Base-by-base conservation (phyloP, 2,329 filamentous ascomycete species). In the Claviceps capensis region DNA sequence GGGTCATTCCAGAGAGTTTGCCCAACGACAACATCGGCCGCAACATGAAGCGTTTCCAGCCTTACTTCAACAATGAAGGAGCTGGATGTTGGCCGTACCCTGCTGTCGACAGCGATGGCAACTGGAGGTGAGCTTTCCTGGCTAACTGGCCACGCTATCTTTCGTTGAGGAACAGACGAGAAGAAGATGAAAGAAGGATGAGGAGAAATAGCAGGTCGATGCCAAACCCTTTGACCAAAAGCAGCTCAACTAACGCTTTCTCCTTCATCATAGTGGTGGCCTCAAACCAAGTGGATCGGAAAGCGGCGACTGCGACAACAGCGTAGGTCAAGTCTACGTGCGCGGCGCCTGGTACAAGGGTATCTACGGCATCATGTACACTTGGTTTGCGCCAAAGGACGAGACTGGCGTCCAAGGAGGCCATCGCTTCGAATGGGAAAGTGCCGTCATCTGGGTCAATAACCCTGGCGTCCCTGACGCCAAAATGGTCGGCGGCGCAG, bases 21-120 rank as follows among this genome's bases (percentile, higher is more conserved):
- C 26, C 44, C 26, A 17, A 34, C 26, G 11, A 46, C 16, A 6
- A 5, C 5, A 13, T 46, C 3, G 44, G 44, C 16, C 26, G 26
- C 5, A 34, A n/a, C 37, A 40, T 48, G 34, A 48, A 48, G 22
- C 5, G 4, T 7, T 40, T 48, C 34, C 47, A 40, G 47, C 47
- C 47, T 22, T 40, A 26, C 17, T 40, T 48, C 19, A 48, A 48
- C 37, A 47, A 11, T 14, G 47, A 48, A n/a, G 47, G 47, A 4
- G 3, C 13, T 1, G 36, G 47, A n/a, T 48, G 47, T 22, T 48
- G 36, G 47, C 47, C 47, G 6, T 48, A 40, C 36, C 36, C 47
- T 48, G 47, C 36, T 17, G 36, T 40, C 13, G 47, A 48, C 6
- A 17, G 36, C 16, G 36, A 26, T 4, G 47, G 47, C 47, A n/a